These are phyloP conservation scores for Trichoderma semiorbis DNA, from an alignment of 2,329 filamentous ascomycete genomes.

Conservation along the genomic window DNA sequence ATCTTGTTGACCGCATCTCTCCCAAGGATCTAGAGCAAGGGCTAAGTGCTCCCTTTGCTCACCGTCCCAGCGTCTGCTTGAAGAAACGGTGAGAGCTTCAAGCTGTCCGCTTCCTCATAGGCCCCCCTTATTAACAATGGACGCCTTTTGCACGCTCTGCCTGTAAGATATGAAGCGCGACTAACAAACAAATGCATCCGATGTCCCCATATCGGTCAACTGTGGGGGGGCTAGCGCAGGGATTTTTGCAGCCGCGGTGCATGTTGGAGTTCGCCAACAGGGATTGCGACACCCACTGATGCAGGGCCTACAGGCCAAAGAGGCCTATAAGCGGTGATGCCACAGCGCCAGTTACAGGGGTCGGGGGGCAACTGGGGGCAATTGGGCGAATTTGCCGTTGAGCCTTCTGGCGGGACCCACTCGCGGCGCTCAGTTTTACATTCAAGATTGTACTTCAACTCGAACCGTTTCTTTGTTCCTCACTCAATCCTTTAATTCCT, in stretches of 20 bases:
- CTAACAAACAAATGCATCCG: background rate
- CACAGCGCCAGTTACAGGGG: background rate
- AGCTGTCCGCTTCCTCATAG: background rate
- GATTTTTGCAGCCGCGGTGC: constrained; percentile 11
- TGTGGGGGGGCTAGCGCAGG: constrained; percentile 5
- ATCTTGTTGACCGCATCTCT: background rate
- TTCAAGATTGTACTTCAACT: background rate
- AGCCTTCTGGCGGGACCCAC: background rate
- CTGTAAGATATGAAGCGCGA: background rate
- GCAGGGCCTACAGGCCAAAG: background rate
- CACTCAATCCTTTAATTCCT: background rate
- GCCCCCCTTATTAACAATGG: background rate
- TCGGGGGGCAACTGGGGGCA: background rate
- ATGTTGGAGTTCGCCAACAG: background rate
- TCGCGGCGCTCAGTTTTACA: background rate
- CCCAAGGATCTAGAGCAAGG: background rate
- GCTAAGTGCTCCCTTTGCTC: background rate
- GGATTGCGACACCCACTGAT: background rate
- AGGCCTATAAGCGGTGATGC: background rate
- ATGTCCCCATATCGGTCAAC: background rate
- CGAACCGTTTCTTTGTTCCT: background rate
- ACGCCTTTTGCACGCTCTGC: background rate
- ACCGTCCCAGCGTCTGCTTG: background rate
- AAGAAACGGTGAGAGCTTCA: constrained; percentile 6
- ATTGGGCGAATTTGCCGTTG: background rate